phyloP scores from a whole-genome alignment of 768 basidiomycete species.

The Butyriboletus loyo region DNA sequence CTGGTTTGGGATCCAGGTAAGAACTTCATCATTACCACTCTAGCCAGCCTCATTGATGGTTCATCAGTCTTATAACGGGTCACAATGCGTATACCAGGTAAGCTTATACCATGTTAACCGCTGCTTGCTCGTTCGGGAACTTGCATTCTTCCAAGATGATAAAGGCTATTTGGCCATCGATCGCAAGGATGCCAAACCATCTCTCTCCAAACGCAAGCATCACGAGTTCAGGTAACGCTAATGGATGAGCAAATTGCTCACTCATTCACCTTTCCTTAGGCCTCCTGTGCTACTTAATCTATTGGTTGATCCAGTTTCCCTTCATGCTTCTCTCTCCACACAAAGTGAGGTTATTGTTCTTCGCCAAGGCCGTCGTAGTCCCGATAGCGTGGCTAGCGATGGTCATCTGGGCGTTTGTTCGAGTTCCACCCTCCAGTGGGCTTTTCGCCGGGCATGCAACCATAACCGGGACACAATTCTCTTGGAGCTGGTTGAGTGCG shows the following conservation, averaged over 20 bases:
- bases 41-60: neutral
- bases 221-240: slow-evolving; percentile 51
- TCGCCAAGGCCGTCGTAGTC: slow-evolving; percentile 63
- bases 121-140: neutral
- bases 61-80: slow-evolving; percentile 51
- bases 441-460: slow-evolving; percentile 51
- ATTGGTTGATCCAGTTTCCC: slow-evolving; percentile 75
- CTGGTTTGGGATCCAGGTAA: slow-evolving; percentile 75
- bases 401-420: slow-evolving; percentile 76
- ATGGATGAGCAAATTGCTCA: neutral
- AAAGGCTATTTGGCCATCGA: slow-evolving; percentile 80
- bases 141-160: slow-evolving; percentile 46
- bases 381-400: slow-evolving; percentile 67
- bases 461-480: slow-evolving; percentile 47
- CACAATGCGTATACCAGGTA: slow-evolving; percentile 71
- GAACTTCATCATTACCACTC: neutral
- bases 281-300: slow-evolving; percentile 74
- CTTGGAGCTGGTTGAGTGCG: slow-evolving; percentile 77
- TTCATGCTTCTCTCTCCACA: slow-evolving; percentile 77
- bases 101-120: neutral
- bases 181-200: slow-evolving; percentile 60
- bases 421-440: slow-evolving; percentile 59
- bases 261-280: slow-evolving; percentile 33
- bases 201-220: slow-evolving; percentile 57
- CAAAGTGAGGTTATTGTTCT: slow-evolving; percentile 72